Base-by-base conservation (phyloP, 164 flowering plant species). In the Aristolochia contorta region DNA sequence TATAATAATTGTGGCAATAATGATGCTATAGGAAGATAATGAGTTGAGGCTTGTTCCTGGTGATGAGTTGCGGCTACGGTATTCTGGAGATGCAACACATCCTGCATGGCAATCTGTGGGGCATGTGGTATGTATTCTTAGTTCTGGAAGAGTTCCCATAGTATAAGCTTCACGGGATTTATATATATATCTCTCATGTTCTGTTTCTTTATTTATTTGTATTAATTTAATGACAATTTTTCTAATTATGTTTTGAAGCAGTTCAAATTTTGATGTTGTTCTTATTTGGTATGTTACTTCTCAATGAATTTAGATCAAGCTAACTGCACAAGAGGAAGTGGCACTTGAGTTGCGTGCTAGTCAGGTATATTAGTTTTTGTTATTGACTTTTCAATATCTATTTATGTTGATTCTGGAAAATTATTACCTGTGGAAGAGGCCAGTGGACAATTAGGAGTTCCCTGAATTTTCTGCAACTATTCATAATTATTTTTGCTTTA, bases 91-190 rank as follows among this genome's bases (percentile, higher is more conserved):
- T 82, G 93, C 92, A 43, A 80, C 84, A 60, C 97, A 90, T 79
- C 97, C 99, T 56, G 84, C 91, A 41, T 94, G 97, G 96, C 97
- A 94, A 58, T 91, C 99, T 0, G 99, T 94, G 54, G 99, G 99
- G 59, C 99, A 94, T 78, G 99, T 94, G 92, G 99, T 94, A 89
- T 66, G 81, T 6, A 12, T 13, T 55, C 20, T 49, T 2, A 20
- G 6, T 20, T 56, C 15, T n/a, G 18, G 30, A 54, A 54, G 13
- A 27, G 57, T 37, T 37, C 5, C 12, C 43, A 3, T 37, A 0
- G 9, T 4, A 10, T 37, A 37, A 37, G 43, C 9, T 37, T 6
- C 0, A n/a, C n/a, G 3, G 43, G 43, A 0, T 37, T 37, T 37
- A 3, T 6, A 37, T 37, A 3, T 37, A 37, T 0, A 18, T 12